Percentiles rank a stretch among this genome's conserved stretches.
These are phyloP conservation scores for Haplosporangium sp. DNA, from an alignment of 371 early-diverging fungal species.

Conservation along the genomic window DNA sequence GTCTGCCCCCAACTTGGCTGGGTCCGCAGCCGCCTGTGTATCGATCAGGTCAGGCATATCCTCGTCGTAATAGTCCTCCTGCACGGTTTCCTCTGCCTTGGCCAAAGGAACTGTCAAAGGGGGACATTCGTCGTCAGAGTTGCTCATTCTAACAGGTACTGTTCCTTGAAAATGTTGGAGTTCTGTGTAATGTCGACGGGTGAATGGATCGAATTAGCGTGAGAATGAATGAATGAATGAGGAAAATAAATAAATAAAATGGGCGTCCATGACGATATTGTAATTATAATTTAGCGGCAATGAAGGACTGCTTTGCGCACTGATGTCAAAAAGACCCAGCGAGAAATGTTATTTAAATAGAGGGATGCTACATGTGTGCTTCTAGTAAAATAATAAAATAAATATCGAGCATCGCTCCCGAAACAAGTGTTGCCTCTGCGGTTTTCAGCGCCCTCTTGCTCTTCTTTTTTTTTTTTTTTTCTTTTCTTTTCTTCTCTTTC, in stretches of 20 bases:
- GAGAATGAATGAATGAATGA: not conserved
- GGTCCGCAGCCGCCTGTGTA: not conserved
- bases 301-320: too few species aligned
- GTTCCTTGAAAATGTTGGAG: not conserved
- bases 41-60: conserved; percentile 51
- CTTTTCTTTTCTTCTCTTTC: not conserved
- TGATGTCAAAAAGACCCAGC: not conserved
- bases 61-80: conserved; percentile 28
- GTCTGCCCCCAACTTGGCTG: not conserved
- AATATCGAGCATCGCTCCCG: too few species aligned
- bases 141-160: conserved; percentile 10
- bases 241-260: not conserved
- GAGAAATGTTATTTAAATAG: too few species aligned
- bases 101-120: conserved; percentile 21
- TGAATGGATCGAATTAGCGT: not conserved
- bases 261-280: too few species aligned
- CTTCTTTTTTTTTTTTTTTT: not conserved
- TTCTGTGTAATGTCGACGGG: not conserved
- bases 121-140: conserved; percentile 41
- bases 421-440: too few species aligned
- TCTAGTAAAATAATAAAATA: too few species aligned
- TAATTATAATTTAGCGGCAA: too few species aligned
- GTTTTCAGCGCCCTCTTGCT: not conserved
- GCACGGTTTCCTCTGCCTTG: not conserved
- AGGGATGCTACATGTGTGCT: not conserved